Conservation (phyloP, 495 filamentous ascomycete species). For the Penicillium bialowiezense region DNA sequence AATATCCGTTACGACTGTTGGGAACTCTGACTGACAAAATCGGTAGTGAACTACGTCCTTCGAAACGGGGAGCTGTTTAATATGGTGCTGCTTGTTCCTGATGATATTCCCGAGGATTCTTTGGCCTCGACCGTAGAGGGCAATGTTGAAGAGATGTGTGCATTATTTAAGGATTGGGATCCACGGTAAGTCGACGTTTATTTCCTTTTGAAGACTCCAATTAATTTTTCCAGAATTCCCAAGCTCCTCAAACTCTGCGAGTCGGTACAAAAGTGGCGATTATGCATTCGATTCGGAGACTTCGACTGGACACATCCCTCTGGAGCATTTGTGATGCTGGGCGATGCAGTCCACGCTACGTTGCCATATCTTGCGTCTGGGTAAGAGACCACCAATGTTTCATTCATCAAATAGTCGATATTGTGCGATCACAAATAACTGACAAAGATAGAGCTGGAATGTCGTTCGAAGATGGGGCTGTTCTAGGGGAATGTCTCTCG, state of each 20-base stretch:
- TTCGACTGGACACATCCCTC: constrained; percentile 55
- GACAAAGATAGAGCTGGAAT: constrained; percentile 37
- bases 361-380: constrained; percentile 56
- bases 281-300: constrained; percentile 54
- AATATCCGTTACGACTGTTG: too few species aligned
- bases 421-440: neutral
- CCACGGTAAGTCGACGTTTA: constrained; percentile 43
- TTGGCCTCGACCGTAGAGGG: constrained; percentile 48
- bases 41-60: constrained; percentile 62
- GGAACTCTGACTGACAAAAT: too few species aligned
- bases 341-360: constrained; percentile 64
- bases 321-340: constrained; percentile 55
- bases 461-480: constrained; percentile 50
- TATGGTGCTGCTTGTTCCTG: constrained; percentile 66
- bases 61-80: constrained; percentile 60
- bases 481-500: constrained; percentile 46
- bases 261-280: constrained; percentile 62
- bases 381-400: constrained; percentile 12
- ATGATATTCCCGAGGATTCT: constrained; percentile 58
- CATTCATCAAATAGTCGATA: neutral
- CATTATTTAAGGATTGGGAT: constrained; percentile 59
- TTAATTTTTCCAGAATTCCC: constrained; percentile 20
- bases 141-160: constrained; percentile 65
- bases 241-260: constrained; percentile 38
- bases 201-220: neutral